Evolutionary conservation across 73 alveolate genomes (phyloP).

Genomic region (Paramecium primaurelia): DNA sequence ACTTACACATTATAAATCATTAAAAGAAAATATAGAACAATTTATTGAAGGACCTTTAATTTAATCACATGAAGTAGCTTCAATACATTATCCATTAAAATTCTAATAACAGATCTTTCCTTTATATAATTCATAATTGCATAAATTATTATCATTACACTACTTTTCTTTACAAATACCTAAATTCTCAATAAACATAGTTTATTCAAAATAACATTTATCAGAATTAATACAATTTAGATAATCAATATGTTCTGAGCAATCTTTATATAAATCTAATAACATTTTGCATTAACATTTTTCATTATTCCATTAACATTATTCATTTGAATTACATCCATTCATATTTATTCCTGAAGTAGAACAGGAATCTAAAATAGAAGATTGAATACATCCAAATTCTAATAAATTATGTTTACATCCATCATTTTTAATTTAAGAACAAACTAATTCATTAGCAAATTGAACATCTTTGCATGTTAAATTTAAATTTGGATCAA

Average conservation of each 20-base stretch:
- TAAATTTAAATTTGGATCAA: background rate
- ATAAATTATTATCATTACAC: background rate
- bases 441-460: background rate
- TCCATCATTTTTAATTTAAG: background rate
- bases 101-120: background rate
- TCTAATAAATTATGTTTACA: background rate
- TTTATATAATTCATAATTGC: background rate
- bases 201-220: background rate
- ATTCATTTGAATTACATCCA: background rate
- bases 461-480: background rate
- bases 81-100: background rate
- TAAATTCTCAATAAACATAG: background rate
- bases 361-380: background rate
- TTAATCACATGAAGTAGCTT: background rate
- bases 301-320: background rate
- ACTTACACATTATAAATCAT: background rate
- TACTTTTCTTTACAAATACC: background rate
- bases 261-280: background rate
- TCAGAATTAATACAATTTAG: background rate
- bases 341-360: background rate
- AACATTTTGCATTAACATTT: background rate
- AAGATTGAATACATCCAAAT: background rate
- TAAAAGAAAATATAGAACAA: background rate
- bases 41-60: background rate
- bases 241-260: background rate